Evolutionary conservation across 768 basidiomycete genomes (phyloP).

Genomic region (Pulveroboletus frians): DNA sequence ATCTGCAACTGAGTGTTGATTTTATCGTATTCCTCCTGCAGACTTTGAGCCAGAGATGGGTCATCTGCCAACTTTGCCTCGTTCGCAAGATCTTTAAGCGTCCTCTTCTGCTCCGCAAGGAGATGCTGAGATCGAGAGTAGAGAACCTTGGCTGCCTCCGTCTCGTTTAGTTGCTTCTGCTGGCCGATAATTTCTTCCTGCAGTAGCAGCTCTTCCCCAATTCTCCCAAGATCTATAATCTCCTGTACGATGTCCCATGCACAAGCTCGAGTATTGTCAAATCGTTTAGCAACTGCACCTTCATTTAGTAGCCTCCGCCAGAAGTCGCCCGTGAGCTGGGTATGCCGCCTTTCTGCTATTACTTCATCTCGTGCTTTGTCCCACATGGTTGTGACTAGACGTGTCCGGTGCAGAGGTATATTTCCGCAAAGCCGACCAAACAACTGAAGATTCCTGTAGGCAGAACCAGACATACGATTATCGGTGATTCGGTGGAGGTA

Average conservation of each 20-base stretch:
- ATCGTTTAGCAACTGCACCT: not conserved
- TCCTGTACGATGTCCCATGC: not conserved
- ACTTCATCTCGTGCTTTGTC: conserved; percentile 15
- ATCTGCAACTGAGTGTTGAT: conserved; percentile 5
- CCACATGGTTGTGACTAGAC: conserved; percentile 40
- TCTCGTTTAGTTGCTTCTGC: conserved; percentile 16
- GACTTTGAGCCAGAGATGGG: conserved; percentile 4
- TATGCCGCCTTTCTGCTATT: conserved; percentile 14
- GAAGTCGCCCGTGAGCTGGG: conserved; percentile 23
- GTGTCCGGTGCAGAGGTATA: conserved; percentile 23
- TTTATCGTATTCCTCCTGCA: conserved; percentile 12
- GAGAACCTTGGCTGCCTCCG: conserved; percentile 17
- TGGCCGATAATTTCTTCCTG: conserved; percentile 19
- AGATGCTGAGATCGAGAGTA: conserved; percentile 15
- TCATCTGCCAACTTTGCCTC: conserved; percentile 13
- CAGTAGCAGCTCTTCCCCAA: conserved; percentile 3
- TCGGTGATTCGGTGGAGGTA: conserved; percentile 34
- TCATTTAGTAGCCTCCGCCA: conserved; percentile 11
- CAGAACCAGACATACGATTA: conserved; percentile 31
- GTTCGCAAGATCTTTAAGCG: conserved; percentile 14
- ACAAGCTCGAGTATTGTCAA: not conserved
- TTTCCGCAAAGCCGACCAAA: conserved; percentile 35
- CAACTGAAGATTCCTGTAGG: conserved; percentile 28
- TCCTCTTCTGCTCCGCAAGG: conserved; percentile 14
- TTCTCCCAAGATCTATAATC: not conserved